These are phyloP conservation scores for Diaporthe vaccinii DNA, from an alignment of 2,329 filamentous ascomycete genomes.

Conservation along the genomic window DNA sequence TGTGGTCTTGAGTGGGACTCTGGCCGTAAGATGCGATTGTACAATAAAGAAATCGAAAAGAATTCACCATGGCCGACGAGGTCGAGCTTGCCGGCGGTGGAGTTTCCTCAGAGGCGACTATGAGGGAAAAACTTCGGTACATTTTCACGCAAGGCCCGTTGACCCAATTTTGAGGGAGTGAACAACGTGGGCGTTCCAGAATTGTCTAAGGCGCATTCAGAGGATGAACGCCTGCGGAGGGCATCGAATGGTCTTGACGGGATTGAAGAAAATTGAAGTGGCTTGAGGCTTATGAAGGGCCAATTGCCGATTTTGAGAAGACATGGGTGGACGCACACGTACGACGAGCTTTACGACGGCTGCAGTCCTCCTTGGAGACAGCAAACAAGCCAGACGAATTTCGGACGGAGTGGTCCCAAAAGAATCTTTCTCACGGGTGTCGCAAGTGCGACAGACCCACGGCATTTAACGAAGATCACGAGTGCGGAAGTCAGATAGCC, in stretches of 20 bases:
- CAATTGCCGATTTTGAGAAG: not conserved
- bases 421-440: not conserved
- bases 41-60: not conserved
- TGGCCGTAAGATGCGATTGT: not conserved
- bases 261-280: not conserved
- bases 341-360: not conserved
- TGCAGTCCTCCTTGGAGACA: not conserved
- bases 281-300: not conserved
- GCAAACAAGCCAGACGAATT: not conserved
- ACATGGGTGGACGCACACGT: not conserved
- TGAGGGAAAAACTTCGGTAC: not conserved
- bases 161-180: not conserved
- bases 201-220: not conserved
- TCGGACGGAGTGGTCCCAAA: not conserved
- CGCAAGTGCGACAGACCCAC: not conserved
- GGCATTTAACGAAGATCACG: not conserved
- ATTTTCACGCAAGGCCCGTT: not conserved
- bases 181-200: not conserved
- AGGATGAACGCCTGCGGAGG: not conserved
- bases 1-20: not conserved
- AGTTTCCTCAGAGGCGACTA: accelerated
- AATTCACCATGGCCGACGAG: not conserved
- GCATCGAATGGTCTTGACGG: not conserved
- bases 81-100: not conserved
- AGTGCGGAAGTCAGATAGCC: not conserved